Conservation (phyloP, 1,139 yeast species). For the Taphrina deformans region DNA sequence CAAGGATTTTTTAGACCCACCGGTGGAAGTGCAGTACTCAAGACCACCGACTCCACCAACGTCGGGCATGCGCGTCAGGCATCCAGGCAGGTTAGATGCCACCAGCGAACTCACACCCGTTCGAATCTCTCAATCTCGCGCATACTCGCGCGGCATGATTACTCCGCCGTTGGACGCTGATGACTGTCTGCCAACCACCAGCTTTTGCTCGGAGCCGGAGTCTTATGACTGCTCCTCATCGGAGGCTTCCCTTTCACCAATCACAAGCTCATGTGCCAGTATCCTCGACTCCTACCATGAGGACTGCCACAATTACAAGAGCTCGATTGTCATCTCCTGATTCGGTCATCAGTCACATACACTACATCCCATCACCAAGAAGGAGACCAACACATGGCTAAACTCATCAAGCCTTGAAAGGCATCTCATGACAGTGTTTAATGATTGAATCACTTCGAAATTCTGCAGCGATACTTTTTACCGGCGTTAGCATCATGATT, state of each 20-base stretch:
- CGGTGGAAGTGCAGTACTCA: slow-evolving; percentile 19
- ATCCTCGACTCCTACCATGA: slow-evolving; percentile 29
- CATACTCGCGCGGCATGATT: slow-evolving; percentile 32
- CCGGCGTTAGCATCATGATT: slow-evolving; percentile 3
- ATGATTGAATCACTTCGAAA: background rate
- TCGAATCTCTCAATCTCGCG: slow-evolving; percentile 26
- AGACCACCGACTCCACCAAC: slow-evolving; percentile 15
- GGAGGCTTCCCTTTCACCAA: slow-evolving; percentile 19
- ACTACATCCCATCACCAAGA: background rate
- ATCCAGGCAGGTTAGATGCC: slow-evolving; percentile 5
- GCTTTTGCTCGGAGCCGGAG: slow-evolving; percentile 13
- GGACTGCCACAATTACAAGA: slow-evolving; percentile 17
- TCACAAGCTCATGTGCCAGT: slow-evolving; percentile 25
- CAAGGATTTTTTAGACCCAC: slow-evolving; percentile 39
- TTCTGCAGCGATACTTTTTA: background rate
- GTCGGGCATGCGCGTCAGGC: slow-evolving; percentile 22
- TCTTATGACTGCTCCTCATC: slow-evolving; percentile 8
- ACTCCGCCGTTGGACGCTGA: slow-evolving; percentile 32
- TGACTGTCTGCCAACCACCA: slow-evolving; percentile 3
- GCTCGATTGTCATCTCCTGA: slow-evolving; percentile 2
- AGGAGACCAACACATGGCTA: background rate
- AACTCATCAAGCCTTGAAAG: background rate
- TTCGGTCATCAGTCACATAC: background rate
- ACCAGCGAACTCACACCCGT: slow-evolving; percentile 26
- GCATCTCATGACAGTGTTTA: background rate